These are phyloP conservation scores for Colletotrichum australisinense DNA, from an alignment of 2,329 filamentous ascomycete genomes.

Conservation along the genomic window DNA sequence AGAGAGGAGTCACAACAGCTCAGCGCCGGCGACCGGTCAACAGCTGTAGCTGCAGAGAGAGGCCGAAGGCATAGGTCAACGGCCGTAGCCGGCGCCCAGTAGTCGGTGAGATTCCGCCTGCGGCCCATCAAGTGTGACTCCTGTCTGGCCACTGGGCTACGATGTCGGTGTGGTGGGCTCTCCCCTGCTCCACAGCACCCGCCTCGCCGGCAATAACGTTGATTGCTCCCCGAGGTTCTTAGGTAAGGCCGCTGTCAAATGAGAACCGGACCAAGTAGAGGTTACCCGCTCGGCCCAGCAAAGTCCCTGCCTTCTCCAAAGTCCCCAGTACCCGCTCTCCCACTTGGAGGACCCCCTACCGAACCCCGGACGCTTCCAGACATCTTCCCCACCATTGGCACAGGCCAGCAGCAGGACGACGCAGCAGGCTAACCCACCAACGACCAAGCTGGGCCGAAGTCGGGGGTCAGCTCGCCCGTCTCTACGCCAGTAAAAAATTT, in stretches of 20 bases:
- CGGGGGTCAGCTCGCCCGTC: constrained; percentile 35
- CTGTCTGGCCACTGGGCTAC: constrained; percentile 17
- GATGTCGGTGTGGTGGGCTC: constrained; percentile 20
- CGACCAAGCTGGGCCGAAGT: constrained; percentile 37
- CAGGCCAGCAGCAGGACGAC: constrained; percentile 21
- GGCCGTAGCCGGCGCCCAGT: constrained; percentile 32
- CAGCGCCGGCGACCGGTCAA: constrained; percentile 9
- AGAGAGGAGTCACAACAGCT: constrained; percentile 15
- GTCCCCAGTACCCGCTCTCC: constrained; percentile 36
- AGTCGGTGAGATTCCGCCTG: constrained; percentile 27
- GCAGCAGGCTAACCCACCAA: constrained; percentile 30
- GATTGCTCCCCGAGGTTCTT: constrained; percentile 33
- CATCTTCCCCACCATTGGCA: constrained; percentile 35
- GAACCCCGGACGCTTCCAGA: constrained; percentile 32
- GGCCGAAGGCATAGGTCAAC: constrained; percentile 1
- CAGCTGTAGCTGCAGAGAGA: constrained; percentile 3
- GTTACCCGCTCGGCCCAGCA: constrained; percentile 20
- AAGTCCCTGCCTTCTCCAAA: constrained; percentile 27
- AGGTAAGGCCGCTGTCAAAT: constrained; percentile 35
- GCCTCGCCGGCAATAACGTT: constrained; percentile 34
- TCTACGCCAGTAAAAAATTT: constrained; percentile 39
- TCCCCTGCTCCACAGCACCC: constrained; percentile 17
- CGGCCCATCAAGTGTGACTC: constrained; percentile 31
- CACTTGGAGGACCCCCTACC: constrained; percentile 22
- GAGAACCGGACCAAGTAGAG: constrained; percentile 28